Percentiles rank a stretch among this genome's conserved stretches.
Evolutionary conservation across 1,284 basidiomycete species (phyloP).

Genomic region (Puccinia horiana): DNA sequence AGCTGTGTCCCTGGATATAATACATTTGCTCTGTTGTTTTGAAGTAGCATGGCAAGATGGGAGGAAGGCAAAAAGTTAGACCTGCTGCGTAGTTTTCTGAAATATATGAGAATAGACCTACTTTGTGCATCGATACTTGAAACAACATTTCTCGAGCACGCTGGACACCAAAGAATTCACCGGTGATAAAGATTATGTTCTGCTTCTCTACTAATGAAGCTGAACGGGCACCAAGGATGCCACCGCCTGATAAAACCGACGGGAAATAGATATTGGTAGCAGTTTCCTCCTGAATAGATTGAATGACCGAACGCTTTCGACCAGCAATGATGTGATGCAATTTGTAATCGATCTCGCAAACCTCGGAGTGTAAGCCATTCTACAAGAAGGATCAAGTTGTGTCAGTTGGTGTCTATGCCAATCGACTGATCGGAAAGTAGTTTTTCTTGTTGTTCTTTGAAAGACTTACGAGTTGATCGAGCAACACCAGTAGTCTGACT

Average conservation of each 20-base stretch:
- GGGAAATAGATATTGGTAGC: constrained; percentile 95
- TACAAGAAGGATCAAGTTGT: constrained; percentile 58
- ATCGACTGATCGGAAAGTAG: background rate
- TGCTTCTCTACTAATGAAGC: constrained; percentile 61
- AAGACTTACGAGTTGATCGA: constrained; percentile 82
- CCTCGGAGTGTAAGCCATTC: constrained; percentile 84
- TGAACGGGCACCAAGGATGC: constrained; percentile 65
- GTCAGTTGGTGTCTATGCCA: constrained; percentile 4
- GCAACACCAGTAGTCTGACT: constrained; percentile 83
- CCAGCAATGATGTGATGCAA: constrained; percentile 88
- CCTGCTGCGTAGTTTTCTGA: background rate
- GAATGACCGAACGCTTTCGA: constrained; percentile 81
- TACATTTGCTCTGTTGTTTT: constrained; percentile 72
- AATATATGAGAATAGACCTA: constrained; percentile 56
- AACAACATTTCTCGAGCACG: constrained; percentile 91
- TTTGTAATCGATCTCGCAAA: constrained; percentile 92
- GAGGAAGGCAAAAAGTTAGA: background rate
- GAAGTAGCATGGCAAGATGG: background rate
- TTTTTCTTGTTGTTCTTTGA: background rate
- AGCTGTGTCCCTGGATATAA: constrained; percentile 88
- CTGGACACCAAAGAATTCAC: constrained; percentile 95
- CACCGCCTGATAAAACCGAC: constrained; percentile 77
- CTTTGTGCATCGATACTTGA: constrained; percentile 82
- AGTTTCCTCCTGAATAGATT: constrained; percentile 94
- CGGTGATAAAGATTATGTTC: constrained; percentile 92